Conservation (phyloP, 306 rosid genomes). For the Pyrus pyrifolia region DNA sequence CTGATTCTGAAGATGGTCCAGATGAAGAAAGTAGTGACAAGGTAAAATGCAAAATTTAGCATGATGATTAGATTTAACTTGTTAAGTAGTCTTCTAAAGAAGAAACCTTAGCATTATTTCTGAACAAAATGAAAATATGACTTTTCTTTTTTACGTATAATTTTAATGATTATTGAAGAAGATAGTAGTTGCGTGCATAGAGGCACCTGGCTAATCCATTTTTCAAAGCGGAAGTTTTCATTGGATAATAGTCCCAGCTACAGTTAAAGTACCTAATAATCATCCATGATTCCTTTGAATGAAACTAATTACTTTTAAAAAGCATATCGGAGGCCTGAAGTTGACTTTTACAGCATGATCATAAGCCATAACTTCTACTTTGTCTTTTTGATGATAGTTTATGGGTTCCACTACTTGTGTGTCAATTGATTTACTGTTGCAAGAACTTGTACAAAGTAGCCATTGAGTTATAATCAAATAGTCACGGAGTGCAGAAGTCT, state of each 20-base stretch:
- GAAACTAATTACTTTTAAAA: conserved; percentile 6
- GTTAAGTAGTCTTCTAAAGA: neutral
- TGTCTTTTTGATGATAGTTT: neutral
- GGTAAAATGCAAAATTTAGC: conserved; percentile 37
- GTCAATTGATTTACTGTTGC: neutral
- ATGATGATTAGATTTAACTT: neutral
- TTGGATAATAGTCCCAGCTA: neutral
- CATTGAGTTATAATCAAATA: no score
- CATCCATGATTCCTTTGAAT: neutral
- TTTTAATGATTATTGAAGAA: conserved; percentile 8
- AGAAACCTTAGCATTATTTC: neutral
- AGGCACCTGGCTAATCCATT: neutral
- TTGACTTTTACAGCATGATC: neutral
- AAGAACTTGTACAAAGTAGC: neutral
- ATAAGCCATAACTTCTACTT: neutral
- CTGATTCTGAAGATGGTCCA: conserved; percentile 47
- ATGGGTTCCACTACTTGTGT: neutral
- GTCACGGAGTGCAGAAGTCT: neutral
- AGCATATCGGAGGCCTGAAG: neutral
- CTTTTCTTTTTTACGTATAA: neutral
- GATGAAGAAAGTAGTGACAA: conserved; percentile 46
- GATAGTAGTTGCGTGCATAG: conserved; percentile 3
- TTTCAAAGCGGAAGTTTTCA: neutral
- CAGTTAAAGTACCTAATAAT: neutral
- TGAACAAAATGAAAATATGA: neutral